These are phyloP conservation scores for Linum lewisii DNA, from an alignment of 345 rosid genomes.

Conservation along the genomic window DNA sequence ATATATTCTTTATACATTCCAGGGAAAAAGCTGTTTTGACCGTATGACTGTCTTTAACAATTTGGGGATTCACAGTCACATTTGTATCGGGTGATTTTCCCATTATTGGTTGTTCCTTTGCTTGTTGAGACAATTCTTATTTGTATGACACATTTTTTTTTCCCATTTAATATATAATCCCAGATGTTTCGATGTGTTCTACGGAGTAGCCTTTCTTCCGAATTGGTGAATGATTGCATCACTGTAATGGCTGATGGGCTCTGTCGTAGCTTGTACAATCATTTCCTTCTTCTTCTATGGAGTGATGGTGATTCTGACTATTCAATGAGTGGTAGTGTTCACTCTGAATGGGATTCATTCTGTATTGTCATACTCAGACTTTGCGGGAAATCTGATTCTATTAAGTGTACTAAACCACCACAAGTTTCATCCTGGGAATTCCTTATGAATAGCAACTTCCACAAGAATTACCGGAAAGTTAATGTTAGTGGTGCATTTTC, in stretches of 20 bases:
- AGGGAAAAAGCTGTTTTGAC: background rate
- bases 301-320: conserved; percentile 40
- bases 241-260: conserved; percentile 87
- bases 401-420: conserved; percentile 22
- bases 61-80: no score
- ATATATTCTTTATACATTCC: conserved; percentile 9
- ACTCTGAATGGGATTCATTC: conserved; percentile 67
- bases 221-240: conserved; percentile 76
- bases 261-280: conserved; percentile 45
- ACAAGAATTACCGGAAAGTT: conserved; percentile 47
- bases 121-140: background rate
- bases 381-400: conserved; percentile 40
- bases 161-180: background rate
- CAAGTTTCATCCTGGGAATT: conserved; percentile 73
- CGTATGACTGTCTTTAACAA: background rate
- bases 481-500: conserved; percentile 29
- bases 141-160: background rate
- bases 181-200: conserved; percentile 82
- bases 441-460: conserved; percentile 74
- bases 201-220: conserved; percentile 63
- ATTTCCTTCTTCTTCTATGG: conserved; percentile 85
- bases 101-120: conserved; percentile 1
- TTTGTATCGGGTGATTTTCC: background rate
- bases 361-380: conserved; percentile 51
- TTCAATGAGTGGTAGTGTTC: conserved; percentile 36